phyloP scores from a whole-genome alignment of 2,329 filamentous ascomycete species.

The Botrytis elliptica region DNA sequence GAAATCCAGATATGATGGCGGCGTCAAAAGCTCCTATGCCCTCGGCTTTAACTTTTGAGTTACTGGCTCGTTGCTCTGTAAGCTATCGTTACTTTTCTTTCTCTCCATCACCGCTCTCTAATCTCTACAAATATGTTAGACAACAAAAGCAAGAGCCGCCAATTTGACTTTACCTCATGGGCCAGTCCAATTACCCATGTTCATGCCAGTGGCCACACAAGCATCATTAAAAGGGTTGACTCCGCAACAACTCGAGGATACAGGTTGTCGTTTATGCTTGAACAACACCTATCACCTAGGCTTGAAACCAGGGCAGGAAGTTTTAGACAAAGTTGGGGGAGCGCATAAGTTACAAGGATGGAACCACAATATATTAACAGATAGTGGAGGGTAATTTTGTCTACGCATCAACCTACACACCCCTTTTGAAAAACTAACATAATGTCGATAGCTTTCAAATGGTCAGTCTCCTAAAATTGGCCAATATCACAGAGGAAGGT shows the following conservation, averaged over 20 bases:
- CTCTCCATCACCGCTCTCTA: slow-evolving; percentile 9
- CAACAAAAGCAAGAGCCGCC: slow-evolving; percentile 90
- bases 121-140: slow-evolving; percentile 51
- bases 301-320: slow-evolving; percentile 88
- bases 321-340: slow-evolving; percentile 82
- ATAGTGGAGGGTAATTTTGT: slow-evolving; percentile 62
- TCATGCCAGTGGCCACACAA: slow-evolving; percentile 98
- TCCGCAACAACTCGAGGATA: slow-evolving; percentile 85
- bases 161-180: slow-evolving; percentile 88
- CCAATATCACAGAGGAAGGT: slow-evolving; percentile 88
- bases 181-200: slow-evolving; percentile 83
- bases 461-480: slow-evolving; percentile 92
- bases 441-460: slow-evolving; percentile 80
- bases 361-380: slow-evolving; percentile 91
- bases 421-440: slow-evolving; percentile 16
- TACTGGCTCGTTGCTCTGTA: slow-evolving; percentile 78
- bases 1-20: slow-evolving; percentile 20
- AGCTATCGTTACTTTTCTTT: slow-evolving; percentile 38
- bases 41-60: slow-evolving; percentile 74
- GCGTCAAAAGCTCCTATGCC: slow-evolving; percentile 41
- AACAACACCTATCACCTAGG: slow-evolving; percentile 99
- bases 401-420: slow-evolving; percentile 10
- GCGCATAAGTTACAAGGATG: slow-evolving; percentile 94
- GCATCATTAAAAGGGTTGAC: slow-evolving; percentile 93
- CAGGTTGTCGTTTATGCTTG: slow-evolving; percentile 83